phyloP scores from a whole-genome alignment of 2,329 filamentous ascomycete species.

The Alternaria sp. region DNA sequence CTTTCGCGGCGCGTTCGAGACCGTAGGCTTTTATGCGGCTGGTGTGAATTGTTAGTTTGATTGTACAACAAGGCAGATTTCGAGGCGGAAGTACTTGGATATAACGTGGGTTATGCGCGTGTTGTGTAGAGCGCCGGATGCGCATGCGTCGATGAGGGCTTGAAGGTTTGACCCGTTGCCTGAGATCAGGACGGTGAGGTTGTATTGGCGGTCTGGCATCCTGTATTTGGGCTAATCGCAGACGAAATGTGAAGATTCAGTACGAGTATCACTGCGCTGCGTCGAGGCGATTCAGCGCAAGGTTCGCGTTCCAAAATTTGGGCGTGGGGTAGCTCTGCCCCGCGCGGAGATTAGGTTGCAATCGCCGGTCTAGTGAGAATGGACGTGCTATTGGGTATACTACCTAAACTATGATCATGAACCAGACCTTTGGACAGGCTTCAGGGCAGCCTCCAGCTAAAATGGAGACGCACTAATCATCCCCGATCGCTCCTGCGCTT shows the following conservation, averaged over 20 bases:
- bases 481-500: background rate
- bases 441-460: background rate
- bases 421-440: background rate
- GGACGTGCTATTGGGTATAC: conserved; percentile 8
- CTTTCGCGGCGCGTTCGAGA: conserved; percentile 65
- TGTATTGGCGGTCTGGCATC: conserved; percentile 47
- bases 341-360: conserved; percentile 14
- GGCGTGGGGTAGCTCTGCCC: conserved; percentile 30
- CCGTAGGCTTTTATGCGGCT: conserved; percentile 66
- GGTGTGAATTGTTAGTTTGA: background rate
- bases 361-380: conserved; percentile 3
- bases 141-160: conserved; percentile 71
- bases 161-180: conserved; percentile 79
- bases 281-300: background rate
- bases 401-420: conserved; percentile 4
- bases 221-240: background rate
- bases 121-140: conserved; percentile 56
- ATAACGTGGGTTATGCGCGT: conserved; percentile 68
- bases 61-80: background rate
- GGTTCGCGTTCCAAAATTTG: conserved; percentile 22
- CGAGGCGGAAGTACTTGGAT: conserved; percentile 49
- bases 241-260: background rate
- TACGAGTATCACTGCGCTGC: background rate
- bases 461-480: background rate
- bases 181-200: conserved; percentile 66